phyloP scores from a whole-genome alignment of 1,284 basidiomycete species.

The Heterobasidion annosum region DNA sequence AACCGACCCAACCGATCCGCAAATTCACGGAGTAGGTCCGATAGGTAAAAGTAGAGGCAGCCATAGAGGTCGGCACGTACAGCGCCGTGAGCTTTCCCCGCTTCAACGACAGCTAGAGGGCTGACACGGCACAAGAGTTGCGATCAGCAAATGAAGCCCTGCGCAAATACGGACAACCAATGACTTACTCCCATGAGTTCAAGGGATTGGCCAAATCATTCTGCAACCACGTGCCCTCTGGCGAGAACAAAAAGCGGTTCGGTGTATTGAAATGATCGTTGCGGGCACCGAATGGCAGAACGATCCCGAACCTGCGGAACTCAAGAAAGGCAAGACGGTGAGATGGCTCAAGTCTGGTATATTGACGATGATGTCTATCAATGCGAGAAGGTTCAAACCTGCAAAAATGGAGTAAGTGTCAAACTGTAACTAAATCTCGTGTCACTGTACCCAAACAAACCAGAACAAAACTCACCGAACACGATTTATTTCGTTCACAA shows the following conservation, averaged over 20 bases:
- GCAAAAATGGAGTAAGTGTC: too few relatives aligned
- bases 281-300: conserved; percentile 31
- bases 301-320: conserved; percentile 28
- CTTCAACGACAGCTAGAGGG: conserved; percentile 15
- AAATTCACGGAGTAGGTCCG: conserved; percentile 26
- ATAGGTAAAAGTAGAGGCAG: conserved; percentile 34
- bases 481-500: background rate
- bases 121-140: background rate
- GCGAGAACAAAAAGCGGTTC: conserved; percentile 28
- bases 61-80: conserved; percentile 30
- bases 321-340: conserved; percentile 29
- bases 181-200: conserved; percentile 29
- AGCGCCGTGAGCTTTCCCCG: conserved; percentile 24
- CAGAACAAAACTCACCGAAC: background rate
- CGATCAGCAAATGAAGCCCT: background rate
- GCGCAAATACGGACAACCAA: background rate
- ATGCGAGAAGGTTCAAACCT: conserved; percentile 19
- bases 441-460: background rate
- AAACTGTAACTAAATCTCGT: too few relatives aligned
- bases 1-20: conserved; percentile 21
- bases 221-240: conserved; percentile 20
- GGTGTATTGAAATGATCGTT: conserved; percentile 24
- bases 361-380: conserved; percentile 23
- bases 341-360: conserved; percentile 21
- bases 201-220: conserved; percentile 24